phyloP scores from a whole-genome alignment of 106 monocot species.

The Allium fistulosum region DNA sequence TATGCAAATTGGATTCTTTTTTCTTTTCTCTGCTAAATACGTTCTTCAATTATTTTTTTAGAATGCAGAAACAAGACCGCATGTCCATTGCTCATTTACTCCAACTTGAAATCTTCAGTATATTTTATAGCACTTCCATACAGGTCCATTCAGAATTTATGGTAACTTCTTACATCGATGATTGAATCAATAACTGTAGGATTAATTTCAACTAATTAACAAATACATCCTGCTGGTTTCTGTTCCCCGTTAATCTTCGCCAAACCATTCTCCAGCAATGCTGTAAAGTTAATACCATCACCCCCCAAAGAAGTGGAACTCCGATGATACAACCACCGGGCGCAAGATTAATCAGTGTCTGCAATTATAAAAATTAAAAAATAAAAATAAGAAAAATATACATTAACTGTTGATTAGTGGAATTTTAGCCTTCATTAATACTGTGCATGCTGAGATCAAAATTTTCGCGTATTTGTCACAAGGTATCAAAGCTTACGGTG shows the following conservation, averaged over 20 bases:
- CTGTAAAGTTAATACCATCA: constrained; percentile 39
- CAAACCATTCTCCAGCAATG: constrained; percentile 75
- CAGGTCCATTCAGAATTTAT: too few relatives aligned
- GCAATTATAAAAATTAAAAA: constrained; percentile 10
- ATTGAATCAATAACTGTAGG: too few relatives aligned
- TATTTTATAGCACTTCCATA: too few relatives aligned
- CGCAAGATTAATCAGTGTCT: constrained; percentile 83
- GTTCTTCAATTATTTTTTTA: too few relatives aligned
- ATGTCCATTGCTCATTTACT: too few relatives aligned
- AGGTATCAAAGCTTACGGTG: constrained; percentile 42
- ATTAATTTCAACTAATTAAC: too few relatives aligned
- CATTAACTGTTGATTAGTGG: not conserved
- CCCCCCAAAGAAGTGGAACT: constrained; percentile 44
- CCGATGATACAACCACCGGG: constrained; percentile 64
- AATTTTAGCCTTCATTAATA: not conserved
- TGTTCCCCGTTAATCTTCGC: constrained; percentile 56
- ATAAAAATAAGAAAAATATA: not conserved
- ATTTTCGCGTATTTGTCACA: not conserved
- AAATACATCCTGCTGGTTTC: not conserved
- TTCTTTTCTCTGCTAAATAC: too few relatives aligned
- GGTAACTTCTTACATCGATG: too few relatives aligned
- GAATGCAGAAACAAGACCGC: too few relatives aligned
- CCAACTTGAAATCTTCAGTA: too few relatives aligned
- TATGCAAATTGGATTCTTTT: too few relatives aligned
- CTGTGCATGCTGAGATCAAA: not conserved